Evolutionary conservation across 345 rosid genomes (phyloP).

Genomic region (Triadica sebifera): DNA sequence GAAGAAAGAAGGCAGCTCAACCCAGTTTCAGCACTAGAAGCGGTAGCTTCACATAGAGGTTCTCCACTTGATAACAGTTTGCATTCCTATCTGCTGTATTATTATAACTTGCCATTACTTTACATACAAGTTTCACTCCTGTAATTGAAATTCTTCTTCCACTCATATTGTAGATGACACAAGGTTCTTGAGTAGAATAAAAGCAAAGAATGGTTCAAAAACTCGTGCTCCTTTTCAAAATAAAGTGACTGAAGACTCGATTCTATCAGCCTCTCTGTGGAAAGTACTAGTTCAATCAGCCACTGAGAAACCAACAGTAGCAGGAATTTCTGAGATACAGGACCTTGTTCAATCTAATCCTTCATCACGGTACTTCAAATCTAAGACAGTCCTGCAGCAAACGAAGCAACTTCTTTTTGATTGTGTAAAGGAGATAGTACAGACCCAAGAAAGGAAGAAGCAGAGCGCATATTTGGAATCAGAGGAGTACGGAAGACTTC

Average conservation of each 20-base stretch:
- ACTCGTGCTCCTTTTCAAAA: slow-evolving; percentile 10
- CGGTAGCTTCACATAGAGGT: slow-evolving; percentile 16
- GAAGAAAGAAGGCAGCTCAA: slow-evolving; percentile 8
- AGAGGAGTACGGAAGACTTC: slow-evolving; percentile 33
- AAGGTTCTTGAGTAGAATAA: not conserved
- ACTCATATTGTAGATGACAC: slow-evolving; percentile 4
- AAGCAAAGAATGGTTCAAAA: slow-evolving; percentile 21
- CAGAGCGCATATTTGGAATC: slow-evolving; percentile 15
- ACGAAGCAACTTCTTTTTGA: slow-evolving; percentile 49
- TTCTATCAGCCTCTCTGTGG: slow-evolving; percentile 40
- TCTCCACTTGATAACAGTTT: slow-evolving; percentile 16
- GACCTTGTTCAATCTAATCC: slow-evolving; percentile 22
- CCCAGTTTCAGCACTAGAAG: slow-evolving; percentile 11
- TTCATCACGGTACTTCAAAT: slow-evolving; percentile 17
- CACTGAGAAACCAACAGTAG: slow-evolving; percentile 15
- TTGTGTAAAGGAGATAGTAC: slow-evolving; percentile 42
- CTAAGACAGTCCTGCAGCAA: slow-evolving; percentile 38
- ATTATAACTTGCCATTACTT: not conserved
- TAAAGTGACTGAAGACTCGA: slow-evolving; percentile 33
- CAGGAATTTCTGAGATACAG: slow-evolving; percentile 16
- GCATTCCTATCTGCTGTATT: not conserved
- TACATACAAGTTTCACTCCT: not conserved
- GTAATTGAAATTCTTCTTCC: not conserved
- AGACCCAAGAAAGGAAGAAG: slow-evolving; percentile 24
- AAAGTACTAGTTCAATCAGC: slow-evolving; percentile 26